Conservation (phyloP, 2,329 filamentous ascomycete genomes). For the Alternaria solani region DNA sequence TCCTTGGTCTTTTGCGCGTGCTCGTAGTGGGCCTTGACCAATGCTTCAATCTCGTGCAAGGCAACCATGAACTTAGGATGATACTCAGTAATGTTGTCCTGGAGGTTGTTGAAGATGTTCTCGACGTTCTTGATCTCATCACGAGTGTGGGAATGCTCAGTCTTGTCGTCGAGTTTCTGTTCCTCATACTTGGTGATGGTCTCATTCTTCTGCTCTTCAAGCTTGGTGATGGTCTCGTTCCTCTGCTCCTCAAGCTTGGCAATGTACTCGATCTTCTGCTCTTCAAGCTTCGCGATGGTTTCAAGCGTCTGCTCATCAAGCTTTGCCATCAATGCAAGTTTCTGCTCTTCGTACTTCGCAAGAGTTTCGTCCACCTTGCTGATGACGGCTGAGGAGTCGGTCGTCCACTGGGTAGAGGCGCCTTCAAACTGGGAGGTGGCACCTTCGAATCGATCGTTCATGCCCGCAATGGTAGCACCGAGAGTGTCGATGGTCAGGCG, state of each 20-base stretch:
- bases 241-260: constrained; percentile 80
- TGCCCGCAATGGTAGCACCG: constrained; percentile 65
- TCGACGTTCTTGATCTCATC: constrained; percentile 81
- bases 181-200: constrained; percentile 75
- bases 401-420: constrained; percentile 83
- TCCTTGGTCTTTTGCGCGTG: constrained; percentile 73
- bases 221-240: constrained; percentile 70
- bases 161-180: constrained; percentile 75
- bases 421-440: constrained; percentile 83
- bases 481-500: constrained; percentile 86
- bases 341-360: constrained; percentile 77
- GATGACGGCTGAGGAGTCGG: constrained; percentile 87
- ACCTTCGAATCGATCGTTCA: constrained; percentile 72
- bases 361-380: constrained; percentile 81
- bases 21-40: constrained; percentile 88
- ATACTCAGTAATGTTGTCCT: constrained; percentile 80
- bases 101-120: constrained; percentile 75
- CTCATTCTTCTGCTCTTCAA: constrained; percentile 79
- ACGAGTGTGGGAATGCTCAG: constrained; percentile 82
- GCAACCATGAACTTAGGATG: constrained; percentile 89
- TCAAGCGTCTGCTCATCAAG: constrained; percentile 69
- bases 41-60: constrained; percentile 82
- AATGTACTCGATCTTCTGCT: constrained; percentile 59
- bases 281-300: constrained; percentile 71
- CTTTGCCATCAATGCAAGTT: constrained; percentile 77